phyloP scores from a whole-genome alignment of 257 asterid species.

The Nicotiana tabacum region DNA sequence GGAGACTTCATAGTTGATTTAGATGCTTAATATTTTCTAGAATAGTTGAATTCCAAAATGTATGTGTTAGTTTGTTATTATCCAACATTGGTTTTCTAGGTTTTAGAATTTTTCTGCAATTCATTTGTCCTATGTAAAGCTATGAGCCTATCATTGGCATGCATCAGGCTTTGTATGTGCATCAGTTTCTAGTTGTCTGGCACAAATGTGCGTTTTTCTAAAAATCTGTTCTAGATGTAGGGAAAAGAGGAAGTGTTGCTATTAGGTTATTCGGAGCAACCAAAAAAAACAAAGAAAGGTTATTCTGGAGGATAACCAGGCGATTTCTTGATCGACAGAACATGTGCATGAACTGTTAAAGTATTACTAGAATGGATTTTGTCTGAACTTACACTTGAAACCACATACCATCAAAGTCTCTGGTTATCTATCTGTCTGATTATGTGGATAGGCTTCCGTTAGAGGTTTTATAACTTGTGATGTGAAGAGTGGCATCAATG shows the following conservation, averaged over 20 bases:
- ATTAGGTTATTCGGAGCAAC: neutral
- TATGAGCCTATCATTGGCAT: neutral
- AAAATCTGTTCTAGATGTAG: neutral
- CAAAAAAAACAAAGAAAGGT: neutral
- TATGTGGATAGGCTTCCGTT: neutral
- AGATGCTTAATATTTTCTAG: neutral
- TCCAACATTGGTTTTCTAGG: neutral
- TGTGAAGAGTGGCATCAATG: neutral
- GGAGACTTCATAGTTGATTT: neutral
- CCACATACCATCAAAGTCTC: neutral
- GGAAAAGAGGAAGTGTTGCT: neutral
- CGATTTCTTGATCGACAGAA: neutral
- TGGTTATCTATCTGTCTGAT: neutral
- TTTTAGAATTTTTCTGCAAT: neutral
- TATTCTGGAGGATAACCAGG: neutral
- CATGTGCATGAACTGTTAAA: neutral
- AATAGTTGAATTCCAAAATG: neutral
- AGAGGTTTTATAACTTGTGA: neutral
- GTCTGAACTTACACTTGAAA: neutral
- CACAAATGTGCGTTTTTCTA: neutral
- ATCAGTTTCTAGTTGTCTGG: neutral
- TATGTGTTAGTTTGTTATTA: neutral
- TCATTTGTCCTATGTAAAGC: neutral
- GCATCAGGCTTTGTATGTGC: neutral
- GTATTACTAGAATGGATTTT: slow-evolving; percentile 2